phyloP scores from a whole-genome alignment of 2,329 filamentous ascomycete species.

The Aspergillus alliaceus region DNA sequence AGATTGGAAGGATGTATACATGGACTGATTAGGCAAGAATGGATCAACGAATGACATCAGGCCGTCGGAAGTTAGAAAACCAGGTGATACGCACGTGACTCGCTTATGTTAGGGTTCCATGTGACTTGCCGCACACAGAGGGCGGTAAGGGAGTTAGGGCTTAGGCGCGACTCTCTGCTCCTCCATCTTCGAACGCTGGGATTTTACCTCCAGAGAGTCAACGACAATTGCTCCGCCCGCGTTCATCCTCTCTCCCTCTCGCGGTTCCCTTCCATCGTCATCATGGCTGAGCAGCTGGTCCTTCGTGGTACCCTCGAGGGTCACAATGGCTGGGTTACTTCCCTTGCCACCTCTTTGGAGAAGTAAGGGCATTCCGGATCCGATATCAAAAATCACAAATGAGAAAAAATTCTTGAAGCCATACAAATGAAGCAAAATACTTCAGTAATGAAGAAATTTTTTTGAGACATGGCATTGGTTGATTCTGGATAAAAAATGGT shows the following conservation, averaged over 20 bases:
- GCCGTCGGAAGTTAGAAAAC: too few relatives aligned
- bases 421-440: slow-evolving; percentile 8
- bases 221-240: slow-evolving; percentile 44
- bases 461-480: slow-evolving; percentile 13
- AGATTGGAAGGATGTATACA: too few relatives aligned
- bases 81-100: slow-evolving; percentile 9
- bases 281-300: slow-evolving; percentile 91
- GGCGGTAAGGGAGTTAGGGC: slow-evolving; percentile 36
- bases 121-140: slow-evolving; percentile 30
- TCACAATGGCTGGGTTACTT: slow-evolving; percentile 99
- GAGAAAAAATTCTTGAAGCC: slow-evolving; percentile 10
- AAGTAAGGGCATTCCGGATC: slow-evolving; percentile 64
- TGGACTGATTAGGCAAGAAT: neutral
- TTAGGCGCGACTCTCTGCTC: slow-evolving; percentile 34
- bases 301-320: slow-evolving; percentile 97
- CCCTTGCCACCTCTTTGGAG: slow-evolving; percentile 96
- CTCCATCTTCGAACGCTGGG: slow-evolving; percentile 36
- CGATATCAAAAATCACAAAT: slow-evolving; percentile 7
- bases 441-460: slow-evolving; percentile 4
- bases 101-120: slow-evolving; percentile 24
- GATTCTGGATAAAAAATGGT: slow-evolving; percentile 26
- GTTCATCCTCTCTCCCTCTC: slow-evolving; percentile 36
- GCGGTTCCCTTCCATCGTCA: slow-evolving; percentile 40
- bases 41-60: too few relatives aligned
- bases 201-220: slow-evolving; percentile 43